phyloP scores from a whole-genome alignment of 2,329 filamentous ascomycete species.

The Aspergillus sergii region DNA sequence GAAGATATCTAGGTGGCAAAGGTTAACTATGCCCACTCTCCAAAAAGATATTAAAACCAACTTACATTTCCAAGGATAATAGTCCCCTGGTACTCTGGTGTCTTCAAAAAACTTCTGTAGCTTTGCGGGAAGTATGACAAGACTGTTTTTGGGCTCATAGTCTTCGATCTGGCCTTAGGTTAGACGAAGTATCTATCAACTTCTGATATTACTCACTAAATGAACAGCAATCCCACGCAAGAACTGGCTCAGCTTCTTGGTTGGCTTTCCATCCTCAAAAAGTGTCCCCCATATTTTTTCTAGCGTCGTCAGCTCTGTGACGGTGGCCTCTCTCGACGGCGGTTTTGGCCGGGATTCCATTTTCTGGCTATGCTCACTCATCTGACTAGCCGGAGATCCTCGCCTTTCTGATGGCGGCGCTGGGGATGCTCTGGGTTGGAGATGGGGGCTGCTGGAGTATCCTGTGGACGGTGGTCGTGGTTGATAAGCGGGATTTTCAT shows the following conservation, averaged over 20 bases:
- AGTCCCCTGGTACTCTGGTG: slow-evolving; percentile 65
- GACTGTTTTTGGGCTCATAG: slow-evolving; percentile 65
- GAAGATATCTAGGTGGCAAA: slow-evolving; percentile 53
- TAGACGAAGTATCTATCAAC: slow-evolving; percentile 15
- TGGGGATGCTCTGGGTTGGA: slow-evolving; percentile 25
- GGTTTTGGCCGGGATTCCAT: slow-evolving; percentile 38
- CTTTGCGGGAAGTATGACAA: slow-evolving; percentile 76
- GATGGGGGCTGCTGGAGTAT: slow-evolving; percentile 25
- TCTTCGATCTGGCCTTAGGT: slow-evolving; percentile 62
- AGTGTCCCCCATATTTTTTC: slow-evolving; percentile 77
- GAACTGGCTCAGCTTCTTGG: slow-evolving; percentile 69
- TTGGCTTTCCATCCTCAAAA: slow-evolving; percentile 70
- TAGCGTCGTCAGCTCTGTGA: slow-evolving; percentile 58
- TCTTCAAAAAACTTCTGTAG: slow-evolving; percentile 73
- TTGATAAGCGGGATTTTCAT: slow-evolving; percentile 18
- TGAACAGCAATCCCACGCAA: slow-evolving; percentile 73
- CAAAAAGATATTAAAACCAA: background rate
- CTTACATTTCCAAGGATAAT: slow-evolving; percentile 68
- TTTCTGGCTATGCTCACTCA: slow-evolving; percentile 35
- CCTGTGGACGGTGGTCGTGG: slow-evolving; percentile 24
- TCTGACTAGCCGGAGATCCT: slow-evolving; percentile 39
- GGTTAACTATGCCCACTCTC: slow-evolving; percentile 15
- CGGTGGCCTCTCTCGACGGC: slow-evolving; percentile 42
- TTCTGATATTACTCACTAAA: slow-evolving; percentile 56
- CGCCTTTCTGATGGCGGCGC: slow-evolving; percentile 29